These are phyloP conservation scores for Isatis tinctoria DNA, from an alignment of 345 rosid species.

Conservation along the genomic window DNA sequence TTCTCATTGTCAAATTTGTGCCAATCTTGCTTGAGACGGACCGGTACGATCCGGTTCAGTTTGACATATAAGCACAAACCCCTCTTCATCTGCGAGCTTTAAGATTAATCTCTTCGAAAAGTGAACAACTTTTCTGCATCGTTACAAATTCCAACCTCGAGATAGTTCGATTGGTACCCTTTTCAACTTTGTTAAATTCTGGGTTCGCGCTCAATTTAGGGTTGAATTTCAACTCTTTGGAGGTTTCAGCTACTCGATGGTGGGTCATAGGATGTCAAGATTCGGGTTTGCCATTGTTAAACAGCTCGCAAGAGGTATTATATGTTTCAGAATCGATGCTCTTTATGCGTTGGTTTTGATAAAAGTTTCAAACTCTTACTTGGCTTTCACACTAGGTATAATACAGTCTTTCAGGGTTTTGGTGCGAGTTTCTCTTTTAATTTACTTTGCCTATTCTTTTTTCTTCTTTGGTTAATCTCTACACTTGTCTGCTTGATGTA, in stretches of 20 bases:
- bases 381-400: not conserved
- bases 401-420: not conserved
- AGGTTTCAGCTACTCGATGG: conserved; percentile 34
- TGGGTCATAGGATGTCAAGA: conserved; percentile 40
- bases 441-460: not conserved
- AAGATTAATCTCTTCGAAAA: not conserved
- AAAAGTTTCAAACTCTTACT: not conserved
- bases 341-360: not conserved
- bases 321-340: not conserved
- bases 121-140: not conserved
- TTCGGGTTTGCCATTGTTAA: conserved; percentile 39
- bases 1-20: not conserved
- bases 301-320: conserved; percentile 47
- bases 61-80: not conserved
- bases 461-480: not conserved
- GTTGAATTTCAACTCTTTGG: not conserved
- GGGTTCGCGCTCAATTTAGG: too few relatives aligned
- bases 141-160: not conserved
- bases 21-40: not conserved
- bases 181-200: not conserved
- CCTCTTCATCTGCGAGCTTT: not conserved
- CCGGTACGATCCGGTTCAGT: conserved; percentile 6
- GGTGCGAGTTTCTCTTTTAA: too few relatives aligned
- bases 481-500: not conserved
- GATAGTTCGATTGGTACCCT: not conserved